Conservation (phyloP, 2,329 filamentous ascomycete genomes). For the Aspergillus sp. region DNA sequence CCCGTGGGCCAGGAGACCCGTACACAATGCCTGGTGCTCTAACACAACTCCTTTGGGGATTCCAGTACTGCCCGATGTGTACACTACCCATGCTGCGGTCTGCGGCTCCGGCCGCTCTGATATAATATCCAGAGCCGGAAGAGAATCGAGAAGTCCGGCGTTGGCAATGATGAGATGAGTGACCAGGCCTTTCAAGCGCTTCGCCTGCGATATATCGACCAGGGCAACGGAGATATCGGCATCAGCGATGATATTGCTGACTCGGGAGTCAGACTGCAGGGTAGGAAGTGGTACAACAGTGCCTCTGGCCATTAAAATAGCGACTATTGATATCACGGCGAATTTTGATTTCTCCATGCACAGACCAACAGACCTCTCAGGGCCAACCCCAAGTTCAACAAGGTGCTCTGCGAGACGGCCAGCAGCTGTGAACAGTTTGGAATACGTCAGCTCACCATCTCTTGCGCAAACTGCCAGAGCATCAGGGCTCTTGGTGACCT, state of each 20-base stretch:
- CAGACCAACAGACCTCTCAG: too few species aligned
- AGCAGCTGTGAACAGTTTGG: too few species aligned
- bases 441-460: too few species aligned
- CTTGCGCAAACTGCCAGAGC: too few species aligned
- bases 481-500: neutral
- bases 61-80: neutral
- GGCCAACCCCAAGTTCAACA: too few species aligned
- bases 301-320: too few species aligned
- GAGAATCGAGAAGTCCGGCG: neutral
- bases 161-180: neutral
- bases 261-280: neutral
- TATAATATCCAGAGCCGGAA: neutral
- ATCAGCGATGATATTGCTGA: neutral
- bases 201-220: neutral
- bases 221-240: neutral
- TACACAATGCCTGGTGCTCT: neutral
- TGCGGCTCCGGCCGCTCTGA: too few species aligned
- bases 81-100: neutral
- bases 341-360: too few species aligned
- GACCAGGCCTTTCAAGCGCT: neutral
- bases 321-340: too few species aligned
- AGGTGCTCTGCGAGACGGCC: too few species aligned
- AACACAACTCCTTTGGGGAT: neutral
- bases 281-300: neutral
- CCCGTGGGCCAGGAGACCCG: neutral